phyloP scores from a whole-genome alignment of 805 yeast species.

The Teunomyces tritomae region DNA sequence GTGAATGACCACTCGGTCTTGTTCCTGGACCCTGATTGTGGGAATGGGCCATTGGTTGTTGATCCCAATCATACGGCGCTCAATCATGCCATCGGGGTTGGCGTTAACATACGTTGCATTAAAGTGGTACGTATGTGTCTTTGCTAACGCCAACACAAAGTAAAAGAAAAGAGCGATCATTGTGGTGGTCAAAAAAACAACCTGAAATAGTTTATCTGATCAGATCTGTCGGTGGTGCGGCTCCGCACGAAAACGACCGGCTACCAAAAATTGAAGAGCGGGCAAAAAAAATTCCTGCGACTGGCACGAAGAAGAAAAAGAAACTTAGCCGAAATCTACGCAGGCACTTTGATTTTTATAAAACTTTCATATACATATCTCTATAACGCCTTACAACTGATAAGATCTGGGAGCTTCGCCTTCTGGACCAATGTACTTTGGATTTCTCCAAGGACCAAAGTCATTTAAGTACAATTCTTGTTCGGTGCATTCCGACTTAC shows the following conservation, averaged over 20 bases:
- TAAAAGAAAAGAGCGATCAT: constrained; percentile 1
- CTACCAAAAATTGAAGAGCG: no score
- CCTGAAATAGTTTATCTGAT: neutral
- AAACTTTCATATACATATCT: constrained; percentile 5
- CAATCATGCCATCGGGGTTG: constrained; percentile 56
- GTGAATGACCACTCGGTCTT: constrained; percentile 41
- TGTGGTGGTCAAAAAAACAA: neutral
- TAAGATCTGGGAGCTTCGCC: constrained; percentile 77
- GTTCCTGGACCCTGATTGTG: constrained; percentile 31
- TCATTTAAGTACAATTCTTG: constrained; percentile 87
- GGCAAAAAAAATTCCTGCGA: neutral
- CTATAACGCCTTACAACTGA: constrained; percentile 1
- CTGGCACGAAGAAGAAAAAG: neutral
- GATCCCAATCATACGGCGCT: constrained; percentile 55
- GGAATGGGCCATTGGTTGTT: constrained; percentile 50
- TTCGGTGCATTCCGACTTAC: constrained; percentile 63
- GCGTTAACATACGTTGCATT: constrained; percentile 39
- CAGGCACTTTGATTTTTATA: neutral
- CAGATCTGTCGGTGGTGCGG: neutral
- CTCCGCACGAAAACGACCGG: no score
- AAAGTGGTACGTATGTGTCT: constrained; percentile 34
- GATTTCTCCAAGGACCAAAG: constrained; percentile 97
- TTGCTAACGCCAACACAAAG: neutral
- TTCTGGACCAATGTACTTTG: constrained; percentile 86
- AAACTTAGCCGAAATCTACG: neutral